Evolutionary conservation across 257 asterid genomes (phyloP), one percentile per base, ranked within the genome.

Genomic region (Lycium barbarum): DNA sequence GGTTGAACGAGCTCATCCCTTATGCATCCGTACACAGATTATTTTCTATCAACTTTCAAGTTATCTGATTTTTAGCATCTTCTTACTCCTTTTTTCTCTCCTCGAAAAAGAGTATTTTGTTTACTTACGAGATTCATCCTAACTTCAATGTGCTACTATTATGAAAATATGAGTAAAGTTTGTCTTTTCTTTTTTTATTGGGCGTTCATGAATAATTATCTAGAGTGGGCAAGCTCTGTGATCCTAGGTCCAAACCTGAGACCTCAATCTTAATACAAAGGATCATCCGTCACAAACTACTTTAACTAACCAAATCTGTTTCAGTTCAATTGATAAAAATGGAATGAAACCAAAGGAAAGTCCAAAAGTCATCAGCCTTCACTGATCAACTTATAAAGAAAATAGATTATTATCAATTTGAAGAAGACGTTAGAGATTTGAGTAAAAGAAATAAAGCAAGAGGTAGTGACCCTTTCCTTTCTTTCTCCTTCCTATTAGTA

Each of bases 401-500:
- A 9, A 71, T 43, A 71, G 4, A 26, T 26, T 26, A 18, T n/a
- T 43, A 5, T 73, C 80, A 43, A 12, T 47, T 71, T 13, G 45
- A 66, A 26, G 45, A 66, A 33, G 14, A 22, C 17, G 6, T 4
- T 10, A 26, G 15, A 26, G 12, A 22, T 10, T 63, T 72, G 36
- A 72, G 18, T 45, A 10, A 72, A 22, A 7, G 10, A 72, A 40
- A 18, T 10, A 72, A 72, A 45, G 9, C 58, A 72, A 18, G 33
- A 72, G 36, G 80, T 43, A 72, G 20, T n/a, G 35, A 72, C n/a
- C 80, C 57, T 72, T 17, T 72, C 80, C 33, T 71, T 71, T 71
- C 57, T n/a, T 71, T 40, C 51, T 43, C 26, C 33, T 70, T 72
- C 17, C 80, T 72, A 9, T 4, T 43, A 13, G 54, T 9, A 9